Base-by-base conservation (phyloP, 1,284 basidiomycete species). In the Bondarzewia mesenterica region DNA sequence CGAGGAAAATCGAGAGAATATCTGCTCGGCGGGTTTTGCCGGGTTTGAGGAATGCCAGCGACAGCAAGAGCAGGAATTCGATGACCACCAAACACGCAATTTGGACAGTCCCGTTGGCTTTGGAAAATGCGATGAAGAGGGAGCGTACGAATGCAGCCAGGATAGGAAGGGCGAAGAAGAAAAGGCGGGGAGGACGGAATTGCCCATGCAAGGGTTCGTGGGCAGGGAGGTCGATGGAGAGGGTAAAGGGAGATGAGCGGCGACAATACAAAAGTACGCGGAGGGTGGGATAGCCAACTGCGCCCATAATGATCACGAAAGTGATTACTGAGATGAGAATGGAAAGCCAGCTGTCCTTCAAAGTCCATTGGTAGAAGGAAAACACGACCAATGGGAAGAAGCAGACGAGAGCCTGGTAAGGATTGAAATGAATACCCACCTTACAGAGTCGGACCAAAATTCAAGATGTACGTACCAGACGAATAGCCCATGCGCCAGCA, bases 291-390 rank as follows among this genome's bases (percentile, higher is more conserved):
- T 74, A 74, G 20, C 66, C 53, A 26, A 85, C 59, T 52, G 68
- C 58, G 12, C 62, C 64, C 25, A 80, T 53, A 41, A 87, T 67
- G 1, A 65, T 71, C 41, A 90, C 64, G 60, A 92, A 71, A 42
- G 83, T 69, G 46, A 88, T 56, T 43, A 83, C 80, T 3, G 87
- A 80, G 21, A 90, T 67, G 10, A 88, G 63, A 45, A 75, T 68
- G 0, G 91, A 78, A 1, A 93, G 72, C 80, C 87, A 89, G 0
- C 90, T 93, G 63, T 94, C 90, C 50, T 77, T 74, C 50, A 95
- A 72, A 0, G 85, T 87, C 89, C 91, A 95, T 62, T 95, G 92
- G 65, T 85, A 91, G 60, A 95, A 80, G 6, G 78, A 71, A 58
- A 95, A 90, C 50, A 87, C 77, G 54, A 81, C 67, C 48, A 92